A percentile compares a stretch with the other conserved stretches of the same genome.
Evolutionary conservation across 2,329 filamentous ascomycete species (phyloP).

Genomic region (Pseudocercospora vitis): DNA sequence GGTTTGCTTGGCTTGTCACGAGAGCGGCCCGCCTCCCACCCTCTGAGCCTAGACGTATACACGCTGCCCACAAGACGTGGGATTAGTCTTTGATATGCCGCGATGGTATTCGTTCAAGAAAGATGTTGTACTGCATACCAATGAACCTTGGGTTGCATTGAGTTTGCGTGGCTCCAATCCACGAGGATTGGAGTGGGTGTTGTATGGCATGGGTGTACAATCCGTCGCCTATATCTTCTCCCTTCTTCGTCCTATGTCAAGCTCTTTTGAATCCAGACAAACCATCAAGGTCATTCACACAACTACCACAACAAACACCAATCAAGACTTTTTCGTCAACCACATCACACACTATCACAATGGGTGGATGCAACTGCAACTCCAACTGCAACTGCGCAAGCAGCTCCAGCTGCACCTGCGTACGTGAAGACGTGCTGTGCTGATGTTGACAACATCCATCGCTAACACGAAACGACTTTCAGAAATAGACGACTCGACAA

Average conservation of each 20-base stretch:
- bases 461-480: conserved; percentile 4
- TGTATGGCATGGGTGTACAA: conserved; percentile 6
- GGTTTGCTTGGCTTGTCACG: conserved; percentile 6
- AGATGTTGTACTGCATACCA: conserved; percentile 18
- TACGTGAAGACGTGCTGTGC: conserved; percentile 21
- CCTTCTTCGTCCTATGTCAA: conserved; percentile 20
- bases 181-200: conserved; percentile 17
- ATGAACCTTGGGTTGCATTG: conserved; percentile 25
- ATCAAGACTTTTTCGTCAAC: conserved; percentile 15
- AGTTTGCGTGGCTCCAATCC: conserved; percentile 25
- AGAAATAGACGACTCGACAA: conserved; percentile 17
- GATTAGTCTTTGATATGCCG: too few relatives aligned
- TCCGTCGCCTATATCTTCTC: conserved; percentile 24
- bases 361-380: conserved; percentile 38
- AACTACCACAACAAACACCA: conserved; percentile 24
- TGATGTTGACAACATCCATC: neutral
- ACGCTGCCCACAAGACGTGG: conserved; percentile 26
- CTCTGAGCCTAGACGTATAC: conserved; percentile 9
- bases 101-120: conserved; percentile 15
- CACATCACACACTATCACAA: conserved; percentile 29
- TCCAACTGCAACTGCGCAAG: conserved; percentile 31
- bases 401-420: conserved; percentile 36
- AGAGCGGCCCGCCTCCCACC: conserved; percentile 13
- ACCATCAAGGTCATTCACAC: conserved; percentile 27
- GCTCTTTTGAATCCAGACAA: conserved; percentile 17